Evolutionary conservation across 129 eudicot genomes (phyloP), one percentile per base, ranked within the genome.

Genomic region (Logfia minima): DNA sequence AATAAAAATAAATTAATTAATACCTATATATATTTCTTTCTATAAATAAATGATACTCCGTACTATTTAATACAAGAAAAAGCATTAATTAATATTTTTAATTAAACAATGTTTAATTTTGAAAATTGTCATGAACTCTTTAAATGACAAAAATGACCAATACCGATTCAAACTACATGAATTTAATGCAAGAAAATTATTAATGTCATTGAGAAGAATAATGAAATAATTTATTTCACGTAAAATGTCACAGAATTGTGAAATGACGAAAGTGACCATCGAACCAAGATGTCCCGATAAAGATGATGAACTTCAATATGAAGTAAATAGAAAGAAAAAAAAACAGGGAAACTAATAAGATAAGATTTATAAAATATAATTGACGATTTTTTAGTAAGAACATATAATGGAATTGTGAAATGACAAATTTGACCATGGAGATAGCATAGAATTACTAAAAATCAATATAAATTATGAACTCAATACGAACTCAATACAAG

Each of bases 131-230:
- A 66, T 28, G 56, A 37, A 35, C 26, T 68, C 52, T 26, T 6
- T 17, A 78, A 39, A 69, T 56, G 62, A 69, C 75, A 60, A 56
- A 35, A 74, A 59, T 68, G 73, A 21, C 31, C 55, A 13, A 48
- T 48, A 48, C n/a, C 3, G 18, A 48, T 48, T 14, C 17, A 14
- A 3, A 13, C 18, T 48, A 48, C 3, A 48, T 48, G 55, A 48
- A 68, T 37, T 78, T 1, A 16, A 41, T 26, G 4, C 34, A 11
- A 26, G 37, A 60, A 24, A 45, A 10, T 45, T 28, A 4, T 19
- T 23, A 45, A 61, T 70, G n/a, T 35, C 17, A 60, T 60, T 76
- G 56, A 28, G 62, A 60, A 29, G 24, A 60, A 41, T 70, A 28
- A 51, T 48, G 21, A 23, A 4, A 9, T 28, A 28, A 8, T 24